Evolutionary conservation across 2,329 filamentous ascomycete genomes (phyloP).

Genomic region (Cytospora leucostoma): DNA sequence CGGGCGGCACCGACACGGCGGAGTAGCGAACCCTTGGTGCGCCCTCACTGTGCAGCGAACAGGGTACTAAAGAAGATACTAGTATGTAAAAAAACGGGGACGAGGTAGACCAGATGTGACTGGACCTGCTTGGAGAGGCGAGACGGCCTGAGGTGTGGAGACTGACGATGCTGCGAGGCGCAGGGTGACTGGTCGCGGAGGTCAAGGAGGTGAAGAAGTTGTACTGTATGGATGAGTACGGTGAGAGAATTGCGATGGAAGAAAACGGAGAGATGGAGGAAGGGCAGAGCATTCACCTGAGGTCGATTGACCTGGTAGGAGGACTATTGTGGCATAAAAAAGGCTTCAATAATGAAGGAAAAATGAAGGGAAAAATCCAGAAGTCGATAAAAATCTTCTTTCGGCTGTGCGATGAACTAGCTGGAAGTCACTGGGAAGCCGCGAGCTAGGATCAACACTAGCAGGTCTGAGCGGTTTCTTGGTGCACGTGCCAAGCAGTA

Average conservation of each 20-base stretch:
- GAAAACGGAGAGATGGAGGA: not conserved
- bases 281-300: not conserved
- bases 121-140: not conserved
- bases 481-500: not conserved
- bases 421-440: not conserved
- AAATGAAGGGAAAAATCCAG: not conserved
- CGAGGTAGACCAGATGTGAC: not conserved
- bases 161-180: not conserved
- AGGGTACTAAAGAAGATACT: conserved; percentile 1
- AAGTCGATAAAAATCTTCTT: not conserved
- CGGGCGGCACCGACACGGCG: conserved; percentile 2
- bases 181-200: not conserved
- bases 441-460: not conserved
- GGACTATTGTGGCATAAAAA: not conserved
- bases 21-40: not conserved
- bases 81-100: not conserved
- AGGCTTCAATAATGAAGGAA: not conserved
- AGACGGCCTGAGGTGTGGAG: not conserved
- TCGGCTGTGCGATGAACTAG: not conserved
- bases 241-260: not conserved
- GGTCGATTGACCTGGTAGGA: not conserved
- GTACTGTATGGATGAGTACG: not conserved
- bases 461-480: not conserved
- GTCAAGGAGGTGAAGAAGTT: not conserved
- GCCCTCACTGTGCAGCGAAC: conserved; percentile 1